phyloP scores from a whole-genome alignment of 495 filamentous ascomycete genomes.

The Thermochaetoides thermophila region DNA sequence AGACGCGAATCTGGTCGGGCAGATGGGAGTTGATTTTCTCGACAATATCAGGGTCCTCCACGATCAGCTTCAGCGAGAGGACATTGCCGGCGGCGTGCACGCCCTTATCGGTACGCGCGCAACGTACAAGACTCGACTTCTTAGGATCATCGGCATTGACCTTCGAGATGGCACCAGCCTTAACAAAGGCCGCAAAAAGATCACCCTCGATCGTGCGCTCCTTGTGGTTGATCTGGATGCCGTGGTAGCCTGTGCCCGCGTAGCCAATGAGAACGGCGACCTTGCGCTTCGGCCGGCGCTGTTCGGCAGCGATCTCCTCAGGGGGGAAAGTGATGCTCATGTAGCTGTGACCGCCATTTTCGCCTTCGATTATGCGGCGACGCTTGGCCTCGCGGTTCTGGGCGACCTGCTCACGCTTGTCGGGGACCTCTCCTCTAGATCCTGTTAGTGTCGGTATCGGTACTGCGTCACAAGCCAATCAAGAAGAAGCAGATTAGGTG shows the following conservation, averaged over 20 bases:
- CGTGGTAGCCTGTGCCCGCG: conserved; percentile 91
- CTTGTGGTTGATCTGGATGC: conserved; percentile 68
- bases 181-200: conserved; percentile 78
- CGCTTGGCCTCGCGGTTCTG: conserved; percentile 43
- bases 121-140: conserved; percentile 86
- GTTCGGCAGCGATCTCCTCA: conserved; percentile 74
- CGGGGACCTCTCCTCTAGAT: conserved; percentile 16
- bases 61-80: conserved; percentile 86
- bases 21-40: conserved; percentile 79
- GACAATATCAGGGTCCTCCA: conserved; percentile 77
- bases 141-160: conserved; percentile 93
- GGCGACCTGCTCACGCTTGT: conserved; percentile 49
- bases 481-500: no score
- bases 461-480: no score
- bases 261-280: conserved; percentile 92
- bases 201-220: conserved; percentile 97
- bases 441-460: conserved; percentile 20
- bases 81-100: conserved; percentile 96
- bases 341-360: conserved; percentile 20
- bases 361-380: conserved; percentile 27
- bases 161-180: conserved; percentile 83
- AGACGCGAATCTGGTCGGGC: conserved; percentile 77
- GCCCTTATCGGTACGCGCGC: conserved; percentile 92
- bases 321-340: conserved; percentile 31
- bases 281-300: conserved; percentile 81